Evolutionary conservation across 2,329 filamentous ascomycete genomes (phyloP).

Genomic region (Epichloe typhina): DNA sequence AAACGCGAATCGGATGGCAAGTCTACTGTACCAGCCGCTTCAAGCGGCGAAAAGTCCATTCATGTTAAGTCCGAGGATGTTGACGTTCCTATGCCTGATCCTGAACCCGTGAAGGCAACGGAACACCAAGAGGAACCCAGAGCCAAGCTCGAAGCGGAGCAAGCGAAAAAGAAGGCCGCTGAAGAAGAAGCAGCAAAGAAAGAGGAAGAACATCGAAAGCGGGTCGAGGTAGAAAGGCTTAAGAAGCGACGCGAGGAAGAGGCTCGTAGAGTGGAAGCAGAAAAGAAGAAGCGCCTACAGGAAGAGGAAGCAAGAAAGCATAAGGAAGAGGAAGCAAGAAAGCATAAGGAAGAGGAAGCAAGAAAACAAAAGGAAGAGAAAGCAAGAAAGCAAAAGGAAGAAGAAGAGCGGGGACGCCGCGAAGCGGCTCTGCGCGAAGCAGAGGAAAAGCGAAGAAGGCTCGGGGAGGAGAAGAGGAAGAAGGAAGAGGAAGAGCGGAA

Average conservation of each 20-base stretch:
- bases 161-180: constrained; percentile 17
- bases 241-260: constrained; percentile 22
- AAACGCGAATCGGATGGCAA: constrained; percentile 21
- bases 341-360: constrained; percentile 17
- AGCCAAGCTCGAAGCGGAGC: constrained; percentile 15
- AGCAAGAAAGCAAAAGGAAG: constrained; percentile 15
- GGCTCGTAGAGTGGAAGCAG: constrained; percentile 19
- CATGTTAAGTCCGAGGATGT: constrained; percentile 44
- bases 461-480: constrained; percentile 27
- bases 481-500: constrained; percentile 24
- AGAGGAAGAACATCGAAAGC: constrained; percentile 17
- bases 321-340: constrained; percentile 21
- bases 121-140: constrained; percentile 10
- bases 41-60: constrained; percentile 34
- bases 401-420: constrained; percentile 19
- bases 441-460: constrained; percentile 20
- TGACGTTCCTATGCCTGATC: constrained; percentile 44
- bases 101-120: constrained; percentile 17
- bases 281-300: constrained; percentile 18
- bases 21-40: constrained; percentile 26
- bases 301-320: constrained; percentile 22
- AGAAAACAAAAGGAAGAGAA: constrained; percentile 23
- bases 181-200: constrained; percentile 22
- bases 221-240: constrained; percentile 22
- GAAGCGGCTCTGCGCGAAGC: constrained; percentile 24